Base-by-base conservation (phyloP, 1,139 yeast genomes). In the Casaregolazyma suthepensis region DNA sequence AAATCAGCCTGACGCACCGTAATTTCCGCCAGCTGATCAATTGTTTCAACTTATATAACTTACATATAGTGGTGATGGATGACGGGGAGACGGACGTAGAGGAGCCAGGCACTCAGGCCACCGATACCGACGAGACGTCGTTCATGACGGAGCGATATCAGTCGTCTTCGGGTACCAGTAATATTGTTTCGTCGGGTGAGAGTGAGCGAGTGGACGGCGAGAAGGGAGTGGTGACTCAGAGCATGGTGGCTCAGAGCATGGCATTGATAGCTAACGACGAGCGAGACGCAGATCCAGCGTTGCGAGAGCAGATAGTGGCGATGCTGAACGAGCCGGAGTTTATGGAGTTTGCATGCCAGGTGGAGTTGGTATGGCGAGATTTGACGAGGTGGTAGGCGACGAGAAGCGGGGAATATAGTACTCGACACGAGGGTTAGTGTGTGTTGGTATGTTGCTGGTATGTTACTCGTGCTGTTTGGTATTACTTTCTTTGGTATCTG, bases 271-370 rank as follows among this genome's bases (percentile, higher is more conserved):
- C 17, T n/a, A 35, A 4, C 5, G 40, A 35, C 5, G 17, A 15
- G 5, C 40, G 40, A 15, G 40, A 15, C 6, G 17, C 40, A 9
- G 40, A 35, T 15, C 40, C 40, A n/a, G 17, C 40, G 2, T 17
- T 35, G 9, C 40, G 40, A 13, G 17, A 45, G 26, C 22, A 6
- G 5, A 40, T 47, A 3, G 17, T 38, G 5, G 23, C 13, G 7
- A 20, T 47, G n/a, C 22, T 47, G 5, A 38, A 20, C 15, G 50
- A 47, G 40, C 45, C 44, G 10, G 44, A 47, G 15, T 47, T 47
- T 12, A 13, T n/a, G 5, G 18, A 15, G 18, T 31, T 47, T 15
- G 22, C 23, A n/a, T 31, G 19, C 19, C 35, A 47, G 18, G 44
- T 40, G 2, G 50, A 47, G 37, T 12, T 47, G 20, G 20, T 47